A percentile compares a stretch with the other conserved stretches of the same genome.
Conservation (phyloP, 306 rosid genomes). For the Psophocarpus tetragonolobus region DNA sequence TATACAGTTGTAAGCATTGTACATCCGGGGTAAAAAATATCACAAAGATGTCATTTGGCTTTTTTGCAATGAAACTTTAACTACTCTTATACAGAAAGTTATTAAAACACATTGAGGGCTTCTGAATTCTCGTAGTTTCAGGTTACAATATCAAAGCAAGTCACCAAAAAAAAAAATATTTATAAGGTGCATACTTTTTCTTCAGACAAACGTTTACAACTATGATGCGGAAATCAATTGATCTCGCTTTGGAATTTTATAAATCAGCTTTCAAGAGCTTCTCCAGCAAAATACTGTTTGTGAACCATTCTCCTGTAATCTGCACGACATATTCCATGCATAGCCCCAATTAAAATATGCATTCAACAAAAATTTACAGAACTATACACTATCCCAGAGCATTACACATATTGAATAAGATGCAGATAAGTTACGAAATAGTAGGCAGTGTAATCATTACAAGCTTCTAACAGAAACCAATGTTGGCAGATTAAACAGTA, state of each 20-base stretch:
- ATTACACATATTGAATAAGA: background rate
- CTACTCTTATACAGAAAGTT: constrained; percentile 30
- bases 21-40: background rate
- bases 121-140: constrained; percentile 27
- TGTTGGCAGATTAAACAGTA: background rate
- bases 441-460: background rate
- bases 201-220: constrained; percentile 40
- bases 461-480: background rate
- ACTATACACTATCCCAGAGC: background rate
- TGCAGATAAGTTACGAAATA: background rate
- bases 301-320: constrained; percentile 88
- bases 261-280: constrained; percentile 70
- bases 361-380: background rate
- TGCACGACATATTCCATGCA: constrained; percentile 36
- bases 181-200: constrained; percentile 19
- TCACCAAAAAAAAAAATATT: constrained; percentile 16
- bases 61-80: constrained; percentile 11
- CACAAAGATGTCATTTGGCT: constrained; percentile 8
- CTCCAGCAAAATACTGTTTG: constrained; percentile 79
- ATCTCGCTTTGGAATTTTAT: constrained; percentile 10
- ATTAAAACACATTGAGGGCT: constrained; percentile 17
- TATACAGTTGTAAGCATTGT: background rate
- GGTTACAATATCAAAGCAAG: constrained; percentile 31
- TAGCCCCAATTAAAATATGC: background rate
- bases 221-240: constrained; percentile 14